Conservation (phyloP, 139 green algal genomes). For the Coelastrella sp. region DNA sequence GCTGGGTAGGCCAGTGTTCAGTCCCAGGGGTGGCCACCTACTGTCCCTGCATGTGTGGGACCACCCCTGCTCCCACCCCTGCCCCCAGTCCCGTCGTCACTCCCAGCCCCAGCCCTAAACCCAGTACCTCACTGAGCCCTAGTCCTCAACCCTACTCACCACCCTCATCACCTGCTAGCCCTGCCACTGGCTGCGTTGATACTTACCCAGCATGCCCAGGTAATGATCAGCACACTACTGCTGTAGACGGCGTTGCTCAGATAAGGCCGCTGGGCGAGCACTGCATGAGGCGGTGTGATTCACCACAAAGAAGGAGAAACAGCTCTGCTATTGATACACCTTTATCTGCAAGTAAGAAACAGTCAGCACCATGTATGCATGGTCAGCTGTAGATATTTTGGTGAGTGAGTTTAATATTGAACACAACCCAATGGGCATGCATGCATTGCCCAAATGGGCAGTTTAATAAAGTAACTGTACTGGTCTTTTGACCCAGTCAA, state of each 20-base stretch:
- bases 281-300: too few relatives aligned
- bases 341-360: too few relatives aligned
- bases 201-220: background rate
- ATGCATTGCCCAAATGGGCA: too few relatives aligned
- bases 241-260: background rate
- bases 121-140: background rate
- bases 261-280: too few relatives aligned
- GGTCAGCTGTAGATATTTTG: too few relatives aligned
- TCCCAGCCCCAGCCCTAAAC: background rate
- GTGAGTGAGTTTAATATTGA: too few relatives aligned
- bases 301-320: too few relatives aligned
- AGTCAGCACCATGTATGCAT: too few relatives aligned
- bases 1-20: background rate
- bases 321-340: too few relatives aligned
- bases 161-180: background rate
- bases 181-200: background rate
- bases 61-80: background rate
- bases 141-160: background rate
- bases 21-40: background rate
- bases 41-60: background rate
- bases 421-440: too few relatives aligned
- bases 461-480: too few relatives aligned
- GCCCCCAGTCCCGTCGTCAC: background rate
- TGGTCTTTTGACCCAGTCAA: too few relatives aligned
- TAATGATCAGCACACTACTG: background rate